Evolutionary conservation across 164 flowering plant species (phyloP).

Genomic region (Santalum album): DNA sequence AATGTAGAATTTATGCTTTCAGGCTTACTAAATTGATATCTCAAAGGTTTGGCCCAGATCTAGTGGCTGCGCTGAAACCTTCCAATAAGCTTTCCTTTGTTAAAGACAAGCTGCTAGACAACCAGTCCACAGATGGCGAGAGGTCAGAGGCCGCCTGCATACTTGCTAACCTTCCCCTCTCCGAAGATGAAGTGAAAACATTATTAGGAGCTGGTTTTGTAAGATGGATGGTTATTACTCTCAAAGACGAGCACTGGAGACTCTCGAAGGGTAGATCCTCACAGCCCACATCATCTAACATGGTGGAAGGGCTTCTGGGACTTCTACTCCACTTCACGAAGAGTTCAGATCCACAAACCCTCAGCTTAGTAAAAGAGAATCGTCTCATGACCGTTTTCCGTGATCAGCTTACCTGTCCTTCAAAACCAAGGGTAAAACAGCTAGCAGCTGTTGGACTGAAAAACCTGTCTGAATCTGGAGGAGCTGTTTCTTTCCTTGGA

Average conservation of each 20-base stretch:
- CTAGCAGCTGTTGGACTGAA: constrained; percentile 43
- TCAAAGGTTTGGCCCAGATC: constrained; percentile 28
- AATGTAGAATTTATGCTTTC: constrained; percentile 31
- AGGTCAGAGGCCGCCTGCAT: constrained; percentile 45
- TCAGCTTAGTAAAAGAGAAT: constrained; percentile 25
- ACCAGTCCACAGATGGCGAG: constrained; percentile 24
- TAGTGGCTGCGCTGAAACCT: constrained; percentile 27
- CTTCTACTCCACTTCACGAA: constrained; percentile 37
- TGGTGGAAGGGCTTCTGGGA: constrained; percentile 55
- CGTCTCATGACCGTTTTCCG: constrained; percentile 28
- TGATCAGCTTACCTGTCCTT: constrained; percentile 23
- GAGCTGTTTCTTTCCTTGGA: constrained; percentile 6
- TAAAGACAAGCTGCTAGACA: constrained; percentile 30
- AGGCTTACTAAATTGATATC: constrained; percentile 39
- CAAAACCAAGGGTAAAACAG: constrained; percentile 36
- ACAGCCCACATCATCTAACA: constrained; percentile 17
- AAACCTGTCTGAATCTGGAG: constrained; percentile 39
- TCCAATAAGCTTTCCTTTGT: constrained; percentile 25
- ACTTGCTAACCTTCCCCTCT: constrained; percentile 44
- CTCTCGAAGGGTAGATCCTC: constrained; percentile 17
- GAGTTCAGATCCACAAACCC: constrained; percentile 24
- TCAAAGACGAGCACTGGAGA: constrained; percentile 21
- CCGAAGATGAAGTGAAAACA: constrained; percentile 38
- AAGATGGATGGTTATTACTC: constrained; percentile 27
- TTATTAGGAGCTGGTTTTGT: constrained; percentile 31